Evolutionary conservation across 495 filamentous ascomycete genomes (phyloP), one percentile per base, ranked within the genome.

Genomic region (Penicilliopsis zonata): DNA sequence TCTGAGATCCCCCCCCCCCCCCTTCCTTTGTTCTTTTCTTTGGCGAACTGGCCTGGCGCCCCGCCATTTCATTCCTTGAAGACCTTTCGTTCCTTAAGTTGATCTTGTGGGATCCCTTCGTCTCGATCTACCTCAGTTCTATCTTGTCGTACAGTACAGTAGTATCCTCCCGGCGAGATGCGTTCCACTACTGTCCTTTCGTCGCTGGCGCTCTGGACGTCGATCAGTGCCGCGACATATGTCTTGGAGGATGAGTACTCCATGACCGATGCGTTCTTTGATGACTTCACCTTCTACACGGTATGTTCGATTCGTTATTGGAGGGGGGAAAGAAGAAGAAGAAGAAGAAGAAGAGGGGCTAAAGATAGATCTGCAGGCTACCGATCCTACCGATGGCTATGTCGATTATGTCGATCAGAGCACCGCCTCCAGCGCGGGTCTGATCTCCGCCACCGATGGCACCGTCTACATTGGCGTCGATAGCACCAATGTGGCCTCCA

Each of bases 371-470:
- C 5, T 9, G 18, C 29, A 61, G 57, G 39, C 31, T 7, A 4
- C 50, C 1, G 80, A 87, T 39, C 82, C 80, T 4, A 86, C 80
- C 5, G 49, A 75, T 37, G 82, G 80, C 13, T 80, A 68, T 44
- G 82, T 86, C 37, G 46, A 67, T 34, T 86, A 76, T 44, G 61
- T 70, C 22, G 52, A 68, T 36, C 60, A 57, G 8, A 26, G 33
- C 4, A 65, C 59, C 1, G 82, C 81, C 28, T 60, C 61, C 27
- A 34, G 39, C 9, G 47, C 52, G 17, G 64, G 62, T 4, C 61
- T 85, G 3, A 76, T 81, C 36, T 65, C 62, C 26, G 67, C 61
- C 39, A 43, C 48, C 14, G 49, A 58, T 25, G 44, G 54, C 36
- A 58, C 51, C 4, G 49, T 57, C 24, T 65, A 67, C 34, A 61